Conservation (phyloP, 768 basidiomycete genomes). For the Tubosaeta brunneosetosa region DNA sequence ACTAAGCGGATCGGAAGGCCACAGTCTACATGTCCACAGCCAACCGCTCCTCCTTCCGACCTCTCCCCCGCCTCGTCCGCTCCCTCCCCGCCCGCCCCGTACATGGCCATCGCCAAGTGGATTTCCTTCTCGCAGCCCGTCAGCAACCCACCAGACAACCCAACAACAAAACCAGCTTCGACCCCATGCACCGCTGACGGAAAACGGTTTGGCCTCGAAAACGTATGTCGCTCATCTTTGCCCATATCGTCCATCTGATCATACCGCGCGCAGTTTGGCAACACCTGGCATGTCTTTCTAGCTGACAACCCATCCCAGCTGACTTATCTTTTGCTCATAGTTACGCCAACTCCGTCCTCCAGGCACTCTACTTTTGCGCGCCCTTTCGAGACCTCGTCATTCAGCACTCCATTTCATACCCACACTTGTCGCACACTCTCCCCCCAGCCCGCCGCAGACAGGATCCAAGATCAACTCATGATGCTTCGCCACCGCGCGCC, state of each 20-base stretch:
- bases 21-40: conserved; percentile 13
- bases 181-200: conserved; percentile 56
- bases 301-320: conserved; percentile 8
- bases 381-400: conserved; percentile 90
- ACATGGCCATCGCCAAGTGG: conserved; percentile 38
- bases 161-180: conserved; percentile 30
- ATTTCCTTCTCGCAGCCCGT: conserved; percentile 32
- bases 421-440: conserved; percentile 1
- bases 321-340: conserved; percentile 36
- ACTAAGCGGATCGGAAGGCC: conserved; percentile 10
- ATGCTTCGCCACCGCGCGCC: conserved; percentile 26
- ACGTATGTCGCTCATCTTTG: conserved; percentile 54
- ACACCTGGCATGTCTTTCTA: conserved; percentile 70
- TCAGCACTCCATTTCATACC: conserved; percentile 55
- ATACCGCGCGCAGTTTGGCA: conserved; percentile 67
- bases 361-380: conserved; percentile 91
- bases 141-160: conserved; percentile 20
- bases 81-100: conserved; percentile 2
- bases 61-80: conserved; percentile 12
- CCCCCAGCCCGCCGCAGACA: conserved; percentile 50
- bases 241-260: conserved; percentile 8
- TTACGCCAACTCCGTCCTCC: conserved; percentile 98
- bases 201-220: conserved; percentile 95
- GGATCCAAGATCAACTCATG: conserved; percentile 47
- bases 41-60: conserved; percentile 2